Evolutionary conservation across 768 basidiomycete species (phyloP).

Genomic region (Leccinum ochraceum): DNA sequence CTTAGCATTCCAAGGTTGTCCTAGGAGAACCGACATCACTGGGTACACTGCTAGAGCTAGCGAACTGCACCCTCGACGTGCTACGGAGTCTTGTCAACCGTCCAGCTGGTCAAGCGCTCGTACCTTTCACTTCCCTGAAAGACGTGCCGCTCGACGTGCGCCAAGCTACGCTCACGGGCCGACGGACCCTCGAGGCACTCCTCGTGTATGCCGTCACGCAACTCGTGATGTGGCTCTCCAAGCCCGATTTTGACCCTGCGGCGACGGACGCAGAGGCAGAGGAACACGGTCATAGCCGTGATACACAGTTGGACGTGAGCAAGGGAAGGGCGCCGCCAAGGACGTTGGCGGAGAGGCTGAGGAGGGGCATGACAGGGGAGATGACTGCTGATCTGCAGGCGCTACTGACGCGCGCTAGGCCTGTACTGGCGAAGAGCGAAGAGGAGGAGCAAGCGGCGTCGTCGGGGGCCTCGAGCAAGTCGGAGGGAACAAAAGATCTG

Average conservation of each 20-base stretch:
- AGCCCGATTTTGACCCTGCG: slow-evolving; percentile 61
- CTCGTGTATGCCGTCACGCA: slow-evolving; percentile 75
- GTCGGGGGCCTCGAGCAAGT: slow-evolving; percentile 34
- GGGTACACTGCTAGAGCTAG: slow-evolving; percentile 86
- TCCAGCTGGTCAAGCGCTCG: slow-evolving; percentile 57
- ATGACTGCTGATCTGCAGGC: slow-evolving; percentile 72
- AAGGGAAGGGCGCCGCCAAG: slow-evolving; percentile 46
- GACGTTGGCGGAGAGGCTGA: slow-evolving; percentile 60
- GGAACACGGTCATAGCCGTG: slow-evolving; percentile 33
- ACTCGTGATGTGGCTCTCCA: slow-evolving; percentile 75
- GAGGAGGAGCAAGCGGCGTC: slow-evolving; percentile 26
- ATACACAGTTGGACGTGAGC: slow-evolving; percentile 21
- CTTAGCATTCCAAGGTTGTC: slow-evolving; percentile 82
- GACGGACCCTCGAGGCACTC: slow-evolving; percentile 63
- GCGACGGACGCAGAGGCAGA: slow-evolving; percentile 46
- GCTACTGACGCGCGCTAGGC: slow-evolving; percentile 63
- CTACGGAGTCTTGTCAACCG: slow-evolving; percentile 65
- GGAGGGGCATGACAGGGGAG: slow-evolving; percentile 80
- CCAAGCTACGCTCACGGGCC: slow-evolving; percentile 55
- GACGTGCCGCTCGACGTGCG: slow-evolving; percentile 47
- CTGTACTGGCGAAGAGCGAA: slow-evolving; percentile 61
- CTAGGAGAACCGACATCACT: slow-evolving; percentile 80
- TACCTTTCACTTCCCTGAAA: slow-evolving; percentile 33
- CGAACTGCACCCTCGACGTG: slow-evolving; percentile 73
- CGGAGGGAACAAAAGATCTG: slow-evolving; percentile 48